Percentiles rank a stretch among this genome's conserved stretches.
These are phyloP conservation scores for Abelmoschus esculentus DNA, from an alignment of 345 rosid species.

Conservation along the genomic window DNA sequence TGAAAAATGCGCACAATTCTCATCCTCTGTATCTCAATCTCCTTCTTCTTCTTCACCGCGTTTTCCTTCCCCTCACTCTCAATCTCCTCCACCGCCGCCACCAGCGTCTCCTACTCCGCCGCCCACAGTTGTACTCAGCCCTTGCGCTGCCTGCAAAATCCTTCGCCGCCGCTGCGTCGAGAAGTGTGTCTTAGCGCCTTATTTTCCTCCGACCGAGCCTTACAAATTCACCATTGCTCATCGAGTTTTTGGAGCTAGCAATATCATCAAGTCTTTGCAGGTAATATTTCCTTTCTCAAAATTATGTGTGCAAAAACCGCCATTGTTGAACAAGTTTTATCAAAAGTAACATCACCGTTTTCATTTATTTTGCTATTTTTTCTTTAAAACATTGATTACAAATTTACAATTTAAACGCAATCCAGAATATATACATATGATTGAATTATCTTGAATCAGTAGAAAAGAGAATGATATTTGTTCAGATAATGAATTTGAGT, in stretches of 20 bases:
- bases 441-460: too few relatives aligned
- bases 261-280: slow-evolving; percentile 61
- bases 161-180: slow-evolving; percentile 63
- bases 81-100: slow-evolving; percentile 5
- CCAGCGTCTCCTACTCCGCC: too few relatives aligned
- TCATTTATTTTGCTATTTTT: too few relatives aligned
- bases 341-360: too few relatives aligned
- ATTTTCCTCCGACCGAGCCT: slow-evolving; percentile 71
- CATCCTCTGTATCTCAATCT: slow-evolving; percentile 10
- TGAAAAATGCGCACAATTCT: slow-evolving; percentile 13
- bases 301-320: not conserved
- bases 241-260: slow-evolving; percentile 59
- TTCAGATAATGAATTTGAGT: too few relatives aligned
- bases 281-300: slow-evolving; percentile 25
- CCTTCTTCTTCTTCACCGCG: slow-evolving; percentile 2
- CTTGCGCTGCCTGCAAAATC: slow-evolving; percentile 76
- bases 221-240: slow-evolving; percentile 67
- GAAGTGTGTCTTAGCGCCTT: slow-evolving; percentile 68
- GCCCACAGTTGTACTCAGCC: slow-evolving; percentile 34
- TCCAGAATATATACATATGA: too few relatives aligned
- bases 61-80: not conserved
- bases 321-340: not conserved
- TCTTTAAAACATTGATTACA: too few relatives aligned
- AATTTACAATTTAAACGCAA: too few relatives aligned
- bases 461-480: too few relatives aligned